Percentiles rank a stretch among this genome's conserved stretches.
Conservation (phyloP, 331 rosid genomes). For the Quercus lobata region DNA sequence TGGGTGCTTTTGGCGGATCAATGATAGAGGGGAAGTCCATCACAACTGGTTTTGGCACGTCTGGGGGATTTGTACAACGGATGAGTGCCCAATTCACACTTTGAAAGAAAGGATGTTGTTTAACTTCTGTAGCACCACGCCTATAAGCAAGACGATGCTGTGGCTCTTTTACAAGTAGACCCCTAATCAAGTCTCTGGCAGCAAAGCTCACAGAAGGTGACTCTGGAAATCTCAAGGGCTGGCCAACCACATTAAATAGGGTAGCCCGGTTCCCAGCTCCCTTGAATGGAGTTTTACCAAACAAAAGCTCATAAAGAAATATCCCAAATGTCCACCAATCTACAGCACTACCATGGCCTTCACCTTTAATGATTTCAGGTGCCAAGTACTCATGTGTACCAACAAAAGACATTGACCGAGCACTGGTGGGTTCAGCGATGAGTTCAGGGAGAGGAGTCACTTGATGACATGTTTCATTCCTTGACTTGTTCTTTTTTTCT, state of each 20-base stretch:
- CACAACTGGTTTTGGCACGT: slow-evolving; percentile 60
- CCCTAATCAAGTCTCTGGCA: slow-evolving; percentile 90
- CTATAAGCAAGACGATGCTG: slow-evolving; percentile 91
- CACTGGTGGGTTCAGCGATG: slow-evolving; percentile 82
- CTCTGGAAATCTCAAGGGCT: slow-evolving; percentile 89
- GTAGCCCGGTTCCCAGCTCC: slow-evolving; percentile 83
- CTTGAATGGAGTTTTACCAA: slow-evolving; percentile 92
- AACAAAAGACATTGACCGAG: slow-evolving; percentile 94
- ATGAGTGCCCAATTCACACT: slow-evolving; percentile 93
- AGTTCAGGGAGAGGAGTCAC: slow-evolving; percentile 85
- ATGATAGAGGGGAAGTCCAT: slow-evolving; percentile 25
- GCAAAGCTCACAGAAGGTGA: slow-evolving; percentile 89
- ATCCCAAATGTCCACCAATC: slow-evolving; percentile 99
- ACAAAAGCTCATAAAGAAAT: slow-evolving; percentile 89
- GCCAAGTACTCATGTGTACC: slow-evolving; percentile 98
- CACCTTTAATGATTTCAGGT: slow-evolving; percentile 91
- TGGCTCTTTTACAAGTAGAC: slow-evolving; percentile 93
- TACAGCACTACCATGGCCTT: slow-evolving; percentile 99
- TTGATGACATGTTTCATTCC: slow-evolving; percentile 63
- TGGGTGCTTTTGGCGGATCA: slow-evolving; percentile 23
- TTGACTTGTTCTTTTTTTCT: slow-evolving; percentile 56
- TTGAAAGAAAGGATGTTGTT: slow-evolving; percentile 94
- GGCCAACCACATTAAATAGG: slow-evolving; percentile 87
- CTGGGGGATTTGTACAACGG: slow-evolving; percentile 89
- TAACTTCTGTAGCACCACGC: slow-evolving; percentile 91